phyloP scores from a whole-genome alignment of 2,329 filamentous ascomycete species.

The Juglanconis sp. region DNA sequence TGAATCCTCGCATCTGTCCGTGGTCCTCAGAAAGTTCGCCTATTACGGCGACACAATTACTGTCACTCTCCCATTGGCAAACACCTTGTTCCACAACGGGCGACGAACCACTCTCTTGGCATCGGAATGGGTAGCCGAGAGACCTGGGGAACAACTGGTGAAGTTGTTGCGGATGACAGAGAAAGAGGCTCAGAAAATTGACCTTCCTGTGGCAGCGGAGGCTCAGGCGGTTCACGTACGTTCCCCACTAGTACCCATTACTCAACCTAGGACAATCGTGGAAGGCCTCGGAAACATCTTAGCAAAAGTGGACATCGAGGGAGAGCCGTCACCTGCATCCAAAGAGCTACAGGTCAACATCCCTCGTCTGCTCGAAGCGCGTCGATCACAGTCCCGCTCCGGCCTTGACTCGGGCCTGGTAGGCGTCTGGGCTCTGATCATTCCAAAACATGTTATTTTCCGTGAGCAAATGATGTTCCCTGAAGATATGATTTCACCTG shows the following conservation, averaged over 20 bases:
- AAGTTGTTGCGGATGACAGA: constrained; percentile 3
- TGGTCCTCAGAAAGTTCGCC: constrained; percentile 32
- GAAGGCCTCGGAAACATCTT: constrained; percentile 77
- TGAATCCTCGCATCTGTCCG: constrained; percentile 37
- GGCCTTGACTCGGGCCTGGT: constrained; percentile 39
- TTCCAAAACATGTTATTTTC: constrained; percentile 36
- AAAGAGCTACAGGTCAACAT: constrained; percentile 68
- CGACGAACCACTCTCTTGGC: constrained; percentile 20
- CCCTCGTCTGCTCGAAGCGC: constrained; percentile 50
- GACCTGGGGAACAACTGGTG: background rate
- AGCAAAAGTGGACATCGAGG: constrained; percentile 54
- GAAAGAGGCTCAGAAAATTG: constrained; percentile 6
- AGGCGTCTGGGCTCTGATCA: constrained; percentile 71
- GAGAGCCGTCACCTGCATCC: constrained; percentile 58
- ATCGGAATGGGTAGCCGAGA: constrained; percentile 10
- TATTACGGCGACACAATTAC: constrained; percentile 24
- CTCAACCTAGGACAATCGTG: constrained; percentile 57
- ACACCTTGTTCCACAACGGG: constrained; percentile 70
- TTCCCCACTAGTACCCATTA: constrained; percentile 58
- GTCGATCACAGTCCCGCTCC: constrained; percentile 24
- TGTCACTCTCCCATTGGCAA: constrained; percentile 65
- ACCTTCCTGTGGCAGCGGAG: background rate
- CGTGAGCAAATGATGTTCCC: too few species aligned
- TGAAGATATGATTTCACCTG: too few species aligned
- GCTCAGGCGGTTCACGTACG: background rate